Base-by-base conservation (phyloP, 1,139 yeast species). In the Nakaseomyces bracarensis region DNA sequence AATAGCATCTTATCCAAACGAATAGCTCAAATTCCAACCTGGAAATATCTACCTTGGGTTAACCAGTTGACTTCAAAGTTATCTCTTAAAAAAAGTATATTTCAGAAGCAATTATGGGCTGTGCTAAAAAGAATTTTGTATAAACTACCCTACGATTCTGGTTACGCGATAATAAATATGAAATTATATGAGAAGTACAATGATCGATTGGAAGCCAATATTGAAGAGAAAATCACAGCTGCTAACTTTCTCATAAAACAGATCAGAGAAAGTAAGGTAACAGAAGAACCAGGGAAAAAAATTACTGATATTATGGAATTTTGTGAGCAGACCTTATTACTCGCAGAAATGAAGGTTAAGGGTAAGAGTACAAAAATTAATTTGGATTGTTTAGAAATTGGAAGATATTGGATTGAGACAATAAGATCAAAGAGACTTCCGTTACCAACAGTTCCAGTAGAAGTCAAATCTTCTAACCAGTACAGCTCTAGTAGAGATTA, bases 51-150 rank as follows among this genome's bases (percentile, higher is more conserved):
- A 3, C 75, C 86, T 0, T 87, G 96, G 95, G 69, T 81, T 36
- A 79, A 84, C 45, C 98, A 91, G 57, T 68, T 91, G 37, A 71
- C 85, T 4, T 85, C 97, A 0, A 69, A 95, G 44, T 60, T 89
- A 18, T 66, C 77, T 0, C 62, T 62, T 29, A 82, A 75, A 18
- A 45, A 52, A 0, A 55, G 70, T 5, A 52, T 49, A 1, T 87
- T 86, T 52, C 96, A 86, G 53, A 51, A 46, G 1, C 58, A 73
- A 0, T 63, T 91, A 33, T 71, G 71, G 35, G 49, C 54, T 1
- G 59, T 87, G 6, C 64, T 89, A 14, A 53, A 66, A 3, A 60
- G 69, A 3, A 60, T 86, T 19, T 72, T 85, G 42, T 49, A 53
- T 9, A 71, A 72, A 22, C 89, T 87, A 54, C 97, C 97, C 0